phyloP scores from a whole-genome alignment of 495 filamentous ascomycete species.

The Penicillium goetzii region DNA sequence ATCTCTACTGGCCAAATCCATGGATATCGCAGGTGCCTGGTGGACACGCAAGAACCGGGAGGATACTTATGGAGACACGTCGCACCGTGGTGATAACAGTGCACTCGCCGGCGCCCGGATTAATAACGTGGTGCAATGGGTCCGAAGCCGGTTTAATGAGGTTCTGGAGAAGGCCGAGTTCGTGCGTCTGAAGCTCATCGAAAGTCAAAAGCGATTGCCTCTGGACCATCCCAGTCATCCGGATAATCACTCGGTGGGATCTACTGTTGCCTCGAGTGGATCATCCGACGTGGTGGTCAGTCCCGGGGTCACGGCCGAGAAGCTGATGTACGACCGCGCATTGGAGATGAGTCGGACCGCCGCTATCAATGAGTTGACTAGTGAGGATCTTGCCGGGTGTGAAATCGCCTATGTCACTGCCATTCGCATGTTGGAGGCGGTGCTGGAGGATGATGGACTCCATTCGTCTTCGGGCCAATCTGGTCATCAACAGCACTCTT shows the following conservation, averaged over 20 bases:
- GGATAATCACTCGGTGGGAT: constrained; percentile 65
- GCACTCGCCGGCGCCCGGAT: constrained; percentile 71
- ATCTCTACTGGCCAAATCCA: constrained; percentile 85
- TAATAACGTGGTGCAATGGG: constrained; percentile 94
- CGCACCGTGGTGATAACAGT: constrained; percentile 46
- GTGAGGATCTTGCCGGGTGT: constrained; percentile 84
- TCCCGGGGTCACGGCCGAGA: constrained; percentile 86
- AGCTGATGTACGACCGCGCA: constrained; percentile 96
- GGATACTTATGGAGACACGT: constrained; percentile 58
- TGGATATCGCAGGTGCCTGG: constrained; percentile 94
- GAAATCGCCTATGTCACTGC: constrained; percentile 93
- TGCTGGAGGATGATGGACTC: constrained; percentile 80
- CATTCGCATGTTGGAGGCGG: constrained; percentile 89
- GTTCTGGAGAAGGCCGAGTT: constrained; percentile 93
- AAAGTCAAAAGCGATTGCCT: constrained; percentile 83
- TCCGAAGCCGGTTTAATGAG: constrained; percentile 91
- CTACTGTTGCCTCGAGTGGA: constrained; percentile 49
- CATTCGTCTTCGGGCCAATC: constrained; percentile 36
- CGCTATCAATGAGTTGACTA: constrained; percentile 92
- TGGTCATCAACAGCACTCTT: constrained; percentile 30
- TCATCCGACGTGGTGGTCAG: constrained; percentile 70
- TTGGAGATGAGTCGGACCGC: constrained; percentile 94
- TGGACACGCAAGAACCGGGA: constrained; percentile 77
- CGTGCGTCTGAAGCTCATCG: constrained; percentile 81
- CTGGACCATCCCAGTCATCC: constrained; percentile 85